A percentile compares a stretch with the other conserved stretches of the same genome.
phyloP scores from a whole-genome alignment of 441 rosid genomes.

The Aquilaria agallochum region DNA sequence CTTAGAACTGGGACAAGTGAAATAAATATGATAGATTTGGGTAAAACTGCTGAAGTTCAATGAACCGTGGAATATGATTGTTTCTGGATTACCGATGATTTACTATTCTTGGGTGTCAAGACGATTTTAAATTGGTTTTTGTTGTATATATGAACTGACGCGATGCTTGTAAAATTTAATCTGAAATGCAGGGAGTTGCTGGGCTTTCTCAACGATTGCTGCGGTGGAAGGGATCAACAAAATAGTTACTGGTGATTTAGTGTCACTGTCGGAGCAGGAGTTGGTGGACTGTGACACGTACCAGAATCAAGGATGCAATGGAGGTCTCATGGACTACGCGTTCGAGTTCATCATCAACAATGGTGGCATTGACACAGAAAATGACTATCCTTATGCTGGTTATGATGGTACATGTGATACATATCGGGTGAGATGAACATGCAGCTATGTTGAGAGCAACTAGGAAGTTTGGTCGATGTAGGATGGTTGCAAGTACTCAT shows the following conservation, averaged over 20 bases:
- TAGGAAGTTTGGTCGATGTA: background rate
- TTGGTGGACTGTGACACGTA: background rate
- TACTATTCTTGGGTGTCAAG: too few relatives aligned
- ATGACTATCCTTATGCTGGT: conserved; percentile 34
- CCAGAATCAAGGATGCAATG: conserved; percentile 25
- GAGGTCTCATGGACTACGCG: conserved; percentile 37
- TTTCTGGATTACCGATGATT: too few relatives aligned
- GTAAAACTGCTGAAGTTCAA: too few relatives aligned
- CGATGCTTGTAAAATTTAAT: too few relatives aligned
- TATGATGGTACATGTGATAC: conserved; percentile 20
- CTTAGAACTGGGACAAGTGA: too few relatives aligned
- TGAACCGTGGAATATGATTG: too few relatives aligned
- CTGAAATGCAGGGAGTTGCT: background rate
- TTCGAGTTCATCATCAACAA: conserved; percentile 34
- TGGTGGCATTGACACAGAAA: conserved; percentile 30
- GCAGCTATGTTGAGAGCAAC: too few relatives aligned
- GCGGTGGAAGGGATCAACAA: conserved; percentile 10
- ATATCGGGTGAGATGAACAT: conserved; percentile 15
- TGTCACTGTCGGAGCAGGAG: conserved; percentile 5
- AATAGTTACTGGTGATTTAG: background rate
- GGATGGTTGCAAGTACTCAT: background rate
- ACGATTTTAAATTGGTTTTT: too few relatives aligned
- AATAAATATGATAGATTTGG: too few relatives aligned
- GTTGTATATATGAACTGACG: too few relatives aligned
- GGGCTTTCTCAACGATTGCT: conserved; percentile 9